Base-by-base conservation (phyloP, 208 protist species). In the Trypanosoma congolense region DNA sequence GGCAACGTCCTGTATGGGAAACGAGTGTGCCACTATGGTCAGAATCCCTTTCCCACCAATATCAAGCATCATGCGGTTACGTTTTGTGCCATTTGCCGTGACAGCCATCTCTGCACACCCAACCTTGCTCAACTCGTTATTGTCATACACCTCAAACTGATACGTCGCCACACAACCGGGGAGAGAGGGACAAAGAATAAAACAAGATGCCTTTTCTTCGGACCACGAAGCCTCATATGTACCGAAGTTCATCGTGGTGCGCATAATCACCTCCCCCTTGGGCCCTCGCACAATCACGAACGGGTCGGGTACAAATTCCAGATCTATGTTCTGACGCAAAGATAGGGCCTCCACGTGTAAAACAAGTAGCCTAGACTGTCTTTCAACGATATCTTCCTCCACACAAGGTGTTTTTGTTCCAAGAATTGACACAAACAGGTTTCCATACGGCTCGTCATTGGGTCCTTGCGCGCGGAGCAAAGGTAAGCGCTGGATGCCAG, bases 101-200 rank as follows among this genome's bases (percentile, higher is more conserved):
- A 94, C 45, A 14, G 45, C 33, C 38, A 91, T 47, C 8, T 60
- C 69, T 44, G 77, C 76, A 14, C 53, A 51, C 47, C 79, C 87
- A 42, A 94, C 54, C 14, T 41, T 61, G 6, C 65, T 73, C 21
- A 41, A 28, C 35, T 75, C 75, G 44, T 88, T 83, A 61, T 75
- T 91, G 68, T 94, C 87, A 53, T 76, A 87, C 31, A 94, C 71
- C 48, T 94, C 83, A 16, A 94, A 49, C 22, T 55, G 50, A 56
- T 90, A 91, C 12, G 60, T 61, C 4, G 58, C 62, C 0, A 56
- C 73, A 65, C 74, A 80, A 10, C 79, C 83, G 29, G 38, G 44
- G 31, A 91, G 76, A 19, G 45, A 58, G 0, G 87, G 83, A 62
- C 80, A 91, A 29, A 60, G 56, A 43, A 94, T 61, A 48, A 94